Evolutionary conservation across 805 yeast species (phyloP).

Genomic region (Danielia reshetovae): DNA sequence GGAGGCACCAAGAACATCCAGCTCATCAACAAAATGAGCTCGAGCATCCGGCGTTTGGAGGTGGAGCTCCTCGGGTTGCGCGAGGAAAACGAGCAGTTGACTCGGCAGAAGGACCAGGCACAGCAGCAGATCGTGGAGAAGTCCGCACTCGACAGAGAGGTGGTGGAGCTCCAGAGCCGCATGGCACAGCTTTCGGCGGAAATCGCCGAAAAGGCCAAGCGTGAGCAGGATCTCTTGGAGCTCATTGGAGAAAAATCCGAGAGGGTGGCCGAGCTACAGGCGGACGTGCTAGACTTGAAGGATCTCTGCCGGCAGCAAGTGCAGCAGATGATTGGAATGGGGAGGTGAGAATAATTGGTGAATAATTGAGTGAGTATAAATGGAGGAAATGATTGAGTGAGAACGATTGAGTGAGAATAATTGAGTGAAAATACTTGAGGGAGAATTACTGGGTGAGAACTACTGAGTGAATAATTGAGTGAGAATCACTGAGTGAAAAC

Average conservation of each 20-base stretch:
- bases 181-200: constrained; percentile 25
- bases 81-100: constrained; percentile 56
- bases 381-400: no score
- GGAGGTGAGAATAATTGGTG: no score
- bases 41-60: constrained; percentile 75
- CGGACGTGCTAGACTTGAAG: constrained; percentile 86
- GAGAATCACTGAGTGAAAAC: no score
- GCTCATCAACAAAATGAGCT: constrained; percentile 67
- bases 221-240: constrained; percentile 59
- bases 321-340: constrained; percentile 60
- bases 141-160: constrained; percentile 22
- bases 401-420: no score
- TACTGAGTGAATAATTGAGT: no score
- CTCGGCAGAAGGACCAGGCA: constrained; percentile 57
- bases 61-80: constrained; percentile 63
- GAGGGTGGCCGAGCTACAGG: constrained; percentile 74
- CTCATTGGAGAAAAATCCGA: constrained; percentile 86
- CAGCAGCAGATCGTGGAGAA: constrained; percentile 62
- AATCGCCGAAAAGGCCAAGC: constrained; percentile 30
- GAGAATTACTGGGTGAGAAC: no score
- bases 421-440: no score
- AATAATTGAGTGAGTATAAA: no score
- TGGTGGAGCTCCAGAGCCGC: constrained; percentile 24
- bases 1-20: constrained; percentile 43
- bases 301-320: constrained; percentile 80